phyloP scores from a whole-genome alignment of 495 filamentous ascomycete species.

The Penicillium maclennaniae region DNA sequence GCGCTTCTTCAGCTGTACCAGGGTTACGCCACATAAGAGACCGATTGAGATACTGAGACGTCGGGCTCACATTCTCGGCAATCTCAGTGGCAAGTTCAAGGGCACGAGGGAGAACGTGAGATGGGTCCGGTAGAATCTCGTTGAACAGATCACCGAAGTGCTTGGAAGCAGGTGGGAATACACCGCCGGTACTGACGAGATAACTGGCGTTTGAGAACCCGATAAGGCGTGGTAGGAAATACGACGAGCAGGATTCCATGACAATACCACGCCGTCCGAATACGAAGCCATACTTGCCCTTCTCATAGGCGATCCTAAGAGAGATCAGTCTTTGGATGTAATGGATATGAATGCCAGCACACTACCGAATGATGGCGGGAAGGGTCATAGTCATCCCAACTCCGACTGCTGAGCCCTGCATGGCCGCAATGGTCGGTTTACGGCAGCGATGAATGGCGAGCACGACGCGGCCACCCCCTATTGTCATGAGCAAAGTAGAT shows the following conservation, averaged over 20 bases:
- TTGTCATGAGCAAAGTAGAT: background rate
- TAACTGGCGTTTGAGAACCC: slow-evolving; percentile 55
- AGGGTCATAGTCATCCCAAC: slow-evolving; percentile 68
- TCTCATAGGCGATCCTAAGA: slow-evolving; percentile 46
- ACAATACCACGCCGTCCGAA: slow-evolving; percentile 59
- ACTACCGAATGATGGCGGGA: slow-evolving; percentile 51
- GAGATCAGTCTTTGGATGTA: background rate
- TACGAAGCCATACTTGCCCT: slow-evolving; percentile 60
- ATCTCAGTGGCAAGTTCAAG: slow-evolving; percentile 57
- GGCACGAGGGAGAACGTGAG: slow-evolving; percentile 52
- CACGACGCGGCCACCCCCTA: slow-evolving; percentile 42
- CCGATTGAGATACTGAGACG: slow-evolving; percentile 52
- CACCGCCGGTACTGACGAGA: slow-evolving; percentile 37
- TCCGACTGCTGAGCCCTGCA: slow-evolving; percentile 63
- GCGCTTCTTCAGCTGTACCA: slow-evolving; percentile 52
- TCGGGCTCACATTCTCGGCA: slow-evolving; percentile 52
- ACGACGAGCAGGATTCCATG: slow-evolving; percentile 62
- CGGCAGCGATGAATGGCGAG: slow-evolving; percentile 58
- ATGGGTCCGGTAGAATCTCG: slow-evolving; percentile 46
- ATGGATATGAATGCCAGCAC: background rate
- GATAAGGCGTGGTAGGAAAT: slow-evolving; percentile 59
- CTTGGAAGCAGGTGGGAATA: slow-evolving; percentile 29
- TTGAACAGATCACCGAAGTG: slow-evolving; percentile 52
- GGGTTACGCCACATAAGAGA: slow-evolving; percentile 58
- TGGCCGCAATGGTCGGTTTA: slow-evolving; percentile 62